These are phyloP conservation scores for Zanthoxylum bungeanum DNA, from an alignment of 345 rosid genomes.

Conservation along the genomic window DNA sequence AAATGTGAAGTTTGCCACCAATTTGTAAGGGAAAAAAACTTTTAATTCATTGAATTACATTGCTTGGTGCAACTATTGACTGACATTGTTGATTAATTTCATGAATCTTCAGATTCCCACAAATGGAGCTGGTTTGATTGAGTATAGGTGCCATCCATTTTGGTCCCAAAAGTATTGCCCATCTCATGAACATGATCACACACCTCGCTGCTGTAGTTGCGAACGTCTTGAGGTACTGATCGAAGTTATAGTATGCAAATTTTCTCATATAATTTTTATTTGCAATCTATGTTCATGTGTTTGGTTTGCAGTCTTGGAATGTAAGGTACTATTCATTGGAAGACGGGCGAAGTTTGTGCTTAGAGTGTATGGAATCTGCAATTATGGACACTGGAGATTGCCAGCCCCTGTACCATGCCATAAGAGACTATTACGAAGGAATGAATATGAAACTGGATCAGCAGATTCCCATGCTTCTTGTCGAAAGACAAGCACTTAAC, in stretches of 20 bases:
- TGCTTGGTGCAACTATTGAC: background rate
- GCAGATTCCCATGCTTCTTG: constrained; percentile 95
- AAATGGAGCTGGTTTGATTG: constrained; percentile 80
- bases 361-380: constrained; percentile 95
- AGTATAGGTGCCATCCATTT: constrained; percentile 93
- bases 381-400: constrained; percentile 95
- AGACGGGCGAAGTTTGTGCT: constrained; percentile 80
- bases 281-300: background rate
- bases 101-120: constrained; percentile 67
- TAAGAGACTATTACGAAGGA: constrained; percentile 94
- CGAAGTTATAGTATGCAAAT: background rate
- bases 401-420: constrained; percentile 86
- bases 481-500: constrained; percentile 88
- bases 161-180: constrained; percentile 98
- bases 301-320: constrained; percentile 54
- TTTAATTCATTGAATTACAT: background rate
- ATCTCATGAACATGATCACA: constrained; percentile 74
- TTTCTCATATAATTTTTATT: background rate
- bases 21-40: constrained; percentile 64
- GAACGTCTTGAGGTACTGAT: constrained; percentile 85
- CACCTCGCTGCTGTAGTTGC: constrained; percentile 93
- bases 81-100: background rate
- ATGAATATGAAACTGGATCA: constrained; percentile 88
- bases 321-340: constrained; percentile 57
- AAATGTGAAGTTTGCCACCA: constrained; percentile 95